phyloP scores from a whole-genome alignment of 2,329 filamentous ascomycete species.

The Knufia fluminis region DNA sequence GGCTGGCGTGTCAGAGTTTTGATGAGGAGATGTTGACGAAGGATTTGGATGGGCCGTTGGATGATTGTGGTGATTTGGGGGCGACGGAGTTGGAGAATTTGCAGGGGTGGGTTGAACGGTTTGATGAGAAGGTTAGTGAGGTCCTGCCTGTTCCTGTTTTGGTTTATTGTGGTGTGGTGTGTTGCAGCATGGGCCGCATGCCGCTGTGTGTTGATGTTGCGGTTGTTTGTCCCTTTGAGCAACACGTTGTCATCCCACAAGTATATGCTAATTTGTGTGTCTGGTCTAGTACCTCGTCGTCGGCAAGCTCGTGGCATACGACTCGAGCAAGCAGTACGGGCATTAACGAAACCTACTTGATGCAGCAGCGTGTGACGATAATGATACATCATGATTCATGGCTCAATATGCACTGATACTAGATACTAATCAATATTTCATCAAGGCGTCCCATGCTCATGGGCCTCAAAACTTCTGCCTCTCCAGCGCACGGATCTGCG shows the following conservation, averaged over 20 bases:
- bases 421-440: neutral
- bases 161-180: neutral
- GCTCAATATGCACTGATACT: neutral
- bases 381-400: neutral
- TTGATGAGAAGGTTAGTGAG: conserved; percentile 58
- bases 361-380: neutral
- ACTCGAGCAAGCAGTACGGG: conserved; percentile 2
- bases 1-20: conserved; percentile 83
- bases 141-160: neutral
- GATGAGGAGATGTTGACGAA: conserved; percentile 92
- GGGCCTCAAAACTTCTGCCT: neutral
- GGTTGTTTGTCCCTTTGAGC: too few relatives aligned
- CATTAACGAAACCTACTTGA: neutral
- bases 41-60: conserved; percentile 74
- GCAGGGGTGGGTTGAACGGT: conserved; percentile 86
- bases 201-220: too few relatives aligned
- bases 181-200: too few relatives aligned
- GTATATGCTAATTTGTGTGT: neutral
- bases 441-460: neutral
- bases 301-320: conserved; percentile 65
- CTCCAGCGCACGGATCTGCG: conserved; percentile 14
- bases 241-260: too few relatives aligned
- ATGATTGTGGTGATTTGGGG: conserved; percentile 63
- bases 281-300: conserved; percentile 66
- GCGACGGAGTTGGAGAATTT: conserved; percentile 72